phyloP scores from a whole-genome alignment of 805 yeast genomes.

The Cyberlindnera mycetangii region DNA sequence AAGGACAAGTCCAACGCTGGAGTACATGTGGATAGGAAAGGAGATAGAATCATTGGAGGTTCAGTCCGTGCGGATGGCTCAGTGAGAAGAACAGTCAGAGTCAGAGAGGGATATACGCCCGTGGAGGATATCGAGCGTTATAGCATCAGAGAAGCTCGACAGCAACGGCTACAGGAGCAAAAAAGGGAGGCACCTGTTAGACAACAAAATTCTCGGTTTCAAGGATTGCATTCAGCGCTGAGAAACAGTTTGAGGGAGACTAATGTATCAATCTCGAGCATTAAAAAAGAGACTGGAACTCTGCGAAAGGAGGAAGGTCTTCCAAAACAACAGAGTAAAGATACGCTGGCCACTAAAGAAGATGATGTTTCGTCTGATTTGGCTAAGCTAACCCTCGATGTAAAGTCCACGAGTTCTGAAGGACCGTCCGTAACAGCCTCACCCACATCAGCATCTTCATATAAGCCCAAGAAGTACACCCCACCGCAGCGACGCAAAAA shows the following conservation, averaged over 20 bases:
- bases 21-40: constrained; percentile 11
- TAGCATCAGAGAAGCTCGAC: constrained; percentile 15
- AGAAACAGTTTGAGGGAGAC: not conserved
- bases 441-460: not conserved
- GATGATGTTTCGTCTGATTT: not conserved
- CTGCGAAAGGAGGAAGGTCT: not conserved
- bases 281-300: not conserved
- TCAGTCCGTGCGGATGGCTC: constrained; percentile 28
- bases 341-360: not conserved
- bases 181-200: no score
- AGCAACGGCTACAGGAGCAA: constrained; percentile 2
- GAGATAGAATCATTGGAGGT: constrained; percentile 23
- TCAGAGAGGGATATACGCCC: constrained; percentile 26
- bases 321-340: not conserved
- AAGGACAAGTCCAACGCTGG: constrained; percentile 5
- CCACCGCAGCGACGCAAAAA: constrained; percentile 15
- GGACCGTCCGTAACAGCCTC: not conserved
- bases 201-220: no score
- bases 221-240: not conserved
- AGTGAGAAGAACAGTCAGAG: constrained; percentile 20
- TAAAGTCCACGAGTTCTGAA: no score
- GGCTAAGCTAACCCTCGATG: not conserved
- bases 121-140: constrained; percentile 22
- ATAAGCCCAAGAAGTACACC: constrained; percentile 10
- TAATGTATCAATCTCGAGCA: not conserved